Evolutionary conservation across 768 basidiomycete species (phyloP), one percentile per base, ranked within the genome.

Genomic region (Serendipita indica): DNA sequence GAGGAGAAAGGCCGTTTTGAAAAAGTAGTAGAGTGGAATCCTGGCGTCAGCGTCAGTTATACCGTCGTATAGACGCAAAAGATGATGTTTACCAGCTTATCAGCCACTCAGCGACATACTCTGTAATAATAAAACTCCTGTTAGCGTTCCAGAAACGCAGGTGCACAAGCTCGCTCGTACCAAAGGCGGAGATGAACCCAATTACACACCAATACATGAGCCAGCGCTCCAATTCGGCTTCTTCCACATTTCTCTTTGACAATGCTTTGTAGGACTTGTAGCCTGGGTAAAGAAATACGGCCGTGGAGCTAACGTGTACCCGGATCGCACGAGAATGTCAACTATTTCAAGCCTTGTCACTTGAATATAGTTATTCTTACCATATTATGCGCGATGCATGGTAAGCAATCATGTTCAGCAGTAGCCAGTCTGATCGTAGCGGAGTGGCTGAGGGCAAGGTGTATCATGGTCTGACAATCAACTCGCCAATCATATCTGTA

Each of bases 201-300:
- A 73, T 65, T 7, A 72, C 71, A 34, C 66, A 65, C 92, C 93
- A 97, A 65, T 96, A 97, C 88, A 91, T 93, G 58, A 97, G 77
- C 91, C 93, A 96, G 71, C 90, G 75, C 68, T 96, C 93, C 6
- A 93, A 75, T 43, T 90, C 89, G 56, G 76, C 79, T 65, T 89
- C 87, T 0, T 83, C 84, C 1, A 87, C 86, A 18, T 88, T 88
- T n/a, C 89, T 77, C 64, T 86, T 82, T 34, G 86, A 85, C 32
- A 97, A 79, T 0, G 88, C 82, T 74, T 97, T 97, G 75, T 93
- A 97, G n/a, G 89, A 92, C 30, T 90, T 88, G 72, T 97, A 97
- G 22, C 86, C 87, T 0, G 92, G 92, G 69, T 97, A 94, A 37
- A 93, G 77, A 70, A 90, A 93, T 18, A 84, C 88, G 3, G 75